A percentile compares a stretch with the other conserved stretches of the same genome.
phyloP scores from a whole-genome alignment of 306 rosid species.

The Cucurbita moschata region DNA sequence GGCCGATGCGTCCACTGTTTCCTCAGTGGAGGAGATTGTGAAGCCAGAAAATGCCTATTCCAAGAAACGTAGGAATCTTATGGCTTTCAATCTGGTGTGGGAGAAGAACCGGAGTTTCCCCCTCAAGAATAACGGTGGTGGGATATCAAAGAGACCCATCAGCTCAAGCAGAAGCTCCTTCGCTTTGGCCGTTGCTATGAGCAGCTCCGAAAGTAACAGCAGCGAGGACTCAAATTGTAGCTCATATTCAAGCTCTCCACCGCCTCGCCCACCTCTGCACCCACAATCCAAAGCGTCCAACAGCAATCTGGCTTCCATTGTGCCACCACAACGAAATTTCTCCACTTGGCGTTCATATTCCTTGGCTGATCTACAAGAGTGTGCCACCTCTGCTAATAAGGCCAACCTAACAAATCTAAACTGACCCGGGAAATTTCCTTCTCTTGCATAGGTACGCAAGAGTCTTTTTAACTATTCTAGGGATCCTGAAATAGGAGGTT shows the following conservation, averaged over 20 bases:
- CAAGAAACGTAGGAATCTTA: constrained; percentile 49
- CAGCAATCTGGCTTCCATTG: constrained; percentile 4
- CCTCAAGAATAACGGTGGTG: constrained; percentile 38
- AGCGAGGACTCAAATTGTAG: constrained; percentile 45
- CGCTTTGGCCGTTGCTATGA: constrained; percentile 65
- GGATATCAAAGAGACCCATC: constrained; percentile 65
- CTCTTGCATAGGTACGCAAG: constrained; percentile 8
- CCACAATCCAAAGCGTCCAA: constrained; percentile 16
- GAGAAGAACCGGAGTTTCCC: constrained; percentile 49
- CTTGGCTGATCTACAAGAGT: constrained; percentile 46
- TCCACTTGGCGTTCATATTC: constrained; percentile 44
- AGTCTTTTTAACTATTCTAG: background rate
- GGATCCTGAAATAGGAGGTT: background rate
- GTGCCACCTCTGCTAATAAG: constrained; percentile 13
- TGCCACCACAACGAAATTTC: constrained; percentile 12
- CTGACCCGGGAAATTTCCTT: background rate
- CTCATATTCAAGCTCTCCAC: constrained; percentile 22
- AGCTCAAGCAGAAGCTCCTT: constrained; percentile 50
- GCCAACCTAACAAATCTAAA: constrained; percentile 3
- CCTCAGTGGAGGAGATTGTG: constrained; percentile 41
- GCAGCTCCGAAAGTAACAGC: constrained; percentile 44
- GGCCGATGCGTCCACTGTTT: constrained; percentile 32
- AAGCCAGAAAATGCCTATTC: constrained; percentile 77
- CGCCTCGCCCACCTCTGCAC: constrained; percentile 36
- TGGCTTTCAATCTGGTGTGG: constrained; percentile 43